A percentile compares a stretch with the other conserved stretches of the same genome.
Conservation (phyloP, 2,329 filamentous ascomycete genomes). For the Ilyonectria mors-panacis region DNA sequence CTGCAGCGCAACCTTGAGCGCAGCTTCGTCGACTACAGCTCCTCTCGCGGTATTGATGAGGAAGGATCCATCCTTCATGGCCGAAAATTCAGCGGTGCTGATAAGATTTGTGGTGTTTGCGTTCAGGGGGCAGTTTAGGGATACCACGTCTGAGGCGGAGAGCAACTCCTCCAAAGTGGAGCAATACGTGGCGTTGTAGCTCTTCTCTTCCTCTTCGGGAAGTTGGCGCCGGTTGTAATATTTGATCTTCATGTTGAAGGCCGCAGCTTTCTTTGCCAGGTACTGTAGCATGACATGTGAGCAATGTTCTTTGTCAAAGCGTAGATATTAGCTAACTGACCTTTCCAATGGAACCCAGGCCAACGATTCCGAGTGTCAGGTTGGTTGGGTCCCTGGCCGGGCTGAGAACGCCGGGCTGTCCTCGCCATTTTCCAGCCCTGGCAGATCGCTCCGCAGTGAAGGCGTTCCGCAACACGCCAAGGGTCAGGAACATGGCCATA, state of each 20-base stretch:
- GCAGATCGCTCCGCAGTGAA: constrained; percentile 55
- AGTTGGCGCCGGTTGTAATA: constrained; percentile 58
- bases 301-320: not conserved
- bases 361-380: constrained; percentile 61
- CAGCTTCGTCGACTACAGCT: constrained; percentile 62
- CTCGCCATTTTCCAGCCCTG: constrained; percentile 55
- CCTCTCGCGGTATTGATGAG: constrained; percentile 66
- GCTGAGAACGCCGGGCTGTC: constrained; percentile 38
- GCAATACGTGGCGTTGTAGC: constrained; percentile 54
- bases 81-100: constrained; percentile 54
- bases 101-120: constrained; percentile 56
- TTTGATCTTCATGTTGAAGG: constrained; percentile 57
- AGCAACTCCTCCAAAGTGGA: constrained; percentile 56
- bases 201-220: constrained; percentile 50
- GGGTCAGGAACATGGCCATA: constrained; percentile 56
- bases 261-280: constrained; percentile 55
- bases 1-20: constrained; percentile 60
- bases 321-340: constrained; percentile 5
- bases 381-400: constrained; percentile 58
- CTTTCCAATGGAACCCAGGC: constrained; percentile 60
- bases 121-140: constrained; percentile 56
- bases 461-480: constrained; percentile 60
- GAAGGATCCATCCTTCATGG: constrained; percentile 62
- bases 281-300: constrained; percentile 45
- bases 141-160: constrained; percentile 55